Conservation (phyloP, 805 yeast species). For the Myxozyma neotropica region DNA sequence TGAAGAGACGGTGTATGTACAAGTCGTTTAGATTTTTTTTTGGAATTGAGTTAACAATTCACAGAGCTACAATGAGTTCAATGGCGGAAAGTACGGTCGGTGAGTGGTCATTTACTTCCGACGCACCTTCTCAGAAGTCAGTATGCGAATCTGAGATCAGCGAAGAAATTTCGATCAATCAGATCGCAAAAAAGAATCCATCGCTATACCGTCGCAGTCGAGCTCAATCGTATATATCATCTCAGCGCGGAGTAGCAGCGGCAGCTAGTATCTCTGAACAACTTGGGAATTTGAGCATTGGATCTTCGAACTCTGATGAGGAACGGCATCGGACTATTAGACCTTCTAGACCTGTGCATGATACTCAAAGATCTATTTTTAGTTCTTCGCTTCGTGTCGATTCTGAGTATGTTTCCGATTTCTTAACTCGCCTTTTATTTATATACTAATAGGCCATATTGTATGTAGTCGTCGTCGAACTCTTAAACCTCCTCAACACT, state of each 20-base stretch:
- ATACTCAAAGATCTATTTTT: neutral
- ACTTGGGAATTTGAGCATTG: neutral
- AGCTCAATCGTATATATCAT: neutral
- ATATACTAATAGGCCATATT: neutral
- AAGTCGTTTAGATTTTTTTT: neutral
- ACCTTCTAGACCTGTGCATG: neutral
- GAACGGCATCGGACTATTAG: conserved; percentile 10
- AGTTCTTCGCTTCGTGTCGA: conserved; percentile 6
- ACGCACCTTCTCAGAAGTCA: conserved; percentile 1
- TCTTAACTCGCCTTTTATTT: neutral
- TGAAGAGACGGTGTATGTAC: conserved; percentile 43
- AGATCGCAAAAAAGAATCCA: conserved; percentile 1
- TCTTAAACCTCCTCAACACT: conserved; percentile 13
- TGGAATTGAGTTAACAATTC: neutral
- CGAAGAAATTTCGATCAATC: neutral
- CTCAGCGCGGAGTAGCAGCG: neutral
- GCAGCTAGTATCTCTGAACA: conserved; percentile 5
- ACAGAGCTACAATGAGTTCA: conserved; percentile 1
- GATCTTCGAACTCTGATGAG: conserved; percentile 1
- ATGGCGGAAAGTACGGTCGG: conserved; percentile 7
- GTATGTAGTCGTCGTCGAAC: conserved; percentile 22
- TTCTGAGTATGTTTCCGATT: conserved; percentile 11
- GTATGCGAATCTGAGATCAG: conserved; percentile 10
- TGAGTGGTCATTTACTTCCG: conserved; percentile 28
- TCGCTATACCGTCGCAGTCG: conserved; percentile 6